Percentiles rank a stretch among this genome's conserved stretches.
Conservation (phyloP, 805 yeast genomes). For the Naumovozyma castellii region DNA sequence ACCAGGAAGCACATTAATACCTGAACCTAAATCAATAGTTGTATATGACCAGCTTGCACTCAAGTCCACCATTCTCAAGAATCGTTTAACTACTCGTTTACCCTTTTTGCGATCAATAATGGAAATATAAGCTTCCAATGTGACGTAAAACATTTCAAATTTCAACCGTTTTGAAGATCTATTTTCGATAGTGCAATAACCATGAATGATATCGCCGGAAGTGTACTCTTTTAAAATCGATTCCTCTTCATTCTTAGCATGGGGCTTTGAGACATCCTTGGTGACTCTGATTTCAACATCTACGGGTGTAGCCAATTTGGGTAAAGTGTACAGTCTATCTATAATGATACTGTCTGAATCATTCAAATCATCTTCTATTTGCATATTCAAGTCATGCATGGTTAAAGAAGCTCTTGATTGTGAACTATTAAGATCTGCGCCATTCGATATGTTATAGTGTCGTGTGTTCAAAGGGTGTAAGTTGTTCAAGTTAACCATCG, state of each 20-base stretch:
- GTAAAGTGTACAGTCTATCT: conserved; percentile 43
- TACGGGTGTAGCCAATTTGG: conserved; percentile 36
- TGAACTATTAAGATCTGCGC: conserved; percentile 1
- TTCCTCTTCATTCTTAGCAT: conserved; percentile 38
- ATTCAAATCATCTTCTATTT: conserved; percentile 25
- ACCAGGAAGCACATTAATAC: conserved; percentile 39
- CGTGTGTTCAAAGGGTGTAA: conserved; percentile 15
- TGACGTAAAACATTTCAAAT: conserved; percentile 53
- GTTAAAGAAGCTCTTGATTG: conserved; percentile 1
- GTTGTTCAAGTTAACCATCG: conserved; percentile 1
- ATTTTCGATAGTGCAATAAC: conserved; percentile 45
- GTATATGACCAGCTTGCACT: conserved; percentile 47
- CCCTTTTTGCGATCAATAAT: conserved; percentile 27
- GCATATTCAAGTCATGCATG: neutral
- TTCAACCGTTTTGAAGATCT: conserved; percentile 38
- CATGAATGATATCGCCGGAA: conserved; percentile 60
- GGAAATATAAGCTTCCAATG: conserved; percentile 36
- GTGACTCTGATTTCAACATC: conserved; percentile 44
- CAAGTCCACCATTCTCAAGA: conserved; percentile 51
- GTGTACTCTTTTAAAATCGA: conserved; percentile 45
- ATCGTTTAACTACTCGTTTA: conserved; percentile 36
- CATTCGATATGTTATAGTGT: conserved; percentile 8
- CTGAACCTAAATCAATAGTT: conserved; percentile 43
- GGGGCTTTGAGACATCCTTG: conserved; percentile 40
- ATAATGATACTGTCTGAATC: conserved; percentile 38